These are phyloP conservation scores for Medakamo hakoo DNA, from an alignment of 139 green algal genomes.

Conservation along the genomic window DNA sequence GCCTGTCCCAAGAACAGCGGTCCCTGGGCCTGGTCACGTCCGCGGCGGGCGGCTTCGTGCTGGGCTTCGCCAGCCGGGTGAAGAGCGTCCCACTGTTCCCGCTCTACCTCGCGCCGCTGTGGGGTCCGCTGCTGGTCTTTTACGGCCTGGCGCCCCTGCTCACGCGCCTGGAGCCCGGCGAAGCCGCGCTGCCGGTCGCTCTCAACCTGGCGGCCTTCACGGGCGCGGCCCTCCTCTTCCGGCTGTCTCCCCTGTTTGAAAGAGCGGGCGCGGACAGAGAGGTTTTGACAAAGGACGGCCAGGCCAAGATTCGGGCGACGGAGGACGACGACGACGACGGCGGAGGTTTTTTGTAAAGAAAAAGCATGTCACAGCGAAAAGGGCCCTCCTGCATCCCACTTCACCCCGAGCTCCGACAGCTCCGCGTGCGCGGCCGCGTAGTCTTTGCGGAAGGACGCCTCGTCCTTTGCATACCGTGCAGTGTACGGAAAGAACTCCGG, in stretches of 20 bases:
- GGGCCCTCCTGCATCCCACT: constrained; percentile 46
- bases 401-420: constrained; percentile 66
- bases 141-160: background rate
- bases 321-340: background rate
- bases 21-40: background rate
- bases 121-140: background rate
- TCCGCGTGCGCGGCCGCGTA: constrained; percentile 61
- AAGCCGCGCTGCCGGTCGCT: background rate
- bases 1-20: background rate
- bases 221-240: background rate
- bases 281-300: background rate
- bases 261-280: background rate
- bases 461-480: constrained; percentile 68
- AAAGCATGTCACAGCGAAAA: background rate
- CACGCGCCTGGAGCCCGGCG: too few relatives aligned
- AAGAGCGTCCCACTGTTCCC: too few relatives aligned
- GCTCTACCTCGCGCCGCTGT: background rate
- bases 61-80: background rate
- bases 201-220: background rate
- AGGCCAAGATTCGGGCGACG: background rate
- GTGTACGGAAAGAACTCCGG: constrained; percentile 64
- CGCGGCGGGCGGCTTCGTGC: background rate
- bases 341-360: background rate
- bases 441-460: constrained; percentile 72
- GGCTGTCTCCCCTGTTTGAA: background rate